Base-by-base conservation (phyloP, 2,329 filamentous ascomycete genomes). In the Diatrype stigma region DNA sequence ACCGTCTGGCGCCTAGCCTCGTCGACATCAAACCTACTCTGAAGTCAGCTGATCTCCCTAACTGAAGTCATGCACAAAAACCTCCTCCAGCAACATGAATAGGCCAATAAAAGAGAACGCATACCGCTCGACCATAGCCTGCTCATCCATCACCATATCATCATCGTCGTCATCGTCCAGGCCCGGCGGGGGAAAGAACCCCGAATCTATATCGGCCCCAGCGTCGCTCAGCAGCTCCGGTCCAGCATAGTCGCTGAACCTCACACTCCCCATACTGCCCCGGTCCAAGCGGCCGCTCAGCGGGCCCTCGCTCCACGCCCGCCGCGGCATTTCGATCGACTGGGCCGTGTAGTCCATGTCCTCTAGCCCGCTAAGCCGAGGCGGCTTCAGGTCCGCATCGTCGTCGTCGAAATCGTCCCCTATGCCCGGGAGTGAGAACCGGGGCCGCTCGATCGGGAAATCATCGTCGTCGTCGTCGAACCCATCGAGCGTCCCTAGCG, bases 241-340 rank as follows among this genome's bases (percentile, higher is more conserved):
- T 21, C 62, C 65, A 16, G 59, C 61, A 12, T 63, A 76, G 61
- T 84, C 81, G 58, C 80, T 85, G 62, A 78, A 71, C 22, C 76
- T 70, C 48, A 74, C 66, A 52, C 76, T 81, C 0, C 75, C 79
- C 55, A 84, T 66, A 59, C 72, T 75, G 23, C 64, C 66, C 48
- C 72, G 67, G 11, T 78, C 80, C 28, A 78, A 60, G 28, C 79
- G 67, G 3, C 70, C 69, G 3, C 26, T 30, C 26, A 66, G 62
- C 0, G 73, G 71, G 45, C 72, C 67, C 51, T 82, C 78, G 48
- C 68, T 77, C 35, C 69, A 61, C 16, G 74, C 76, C 46, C 83
- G 70, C 26, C 83, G 73, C 7, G 81, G 77, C 46, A 84, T 61
- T 66, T 86, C 84, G 26, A 86, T 74, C 2, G 82, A 84, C 52